Evolutionary conservation across 805 yeast species (phyloP).

Genomic region (Ogataea pini): DNA sequence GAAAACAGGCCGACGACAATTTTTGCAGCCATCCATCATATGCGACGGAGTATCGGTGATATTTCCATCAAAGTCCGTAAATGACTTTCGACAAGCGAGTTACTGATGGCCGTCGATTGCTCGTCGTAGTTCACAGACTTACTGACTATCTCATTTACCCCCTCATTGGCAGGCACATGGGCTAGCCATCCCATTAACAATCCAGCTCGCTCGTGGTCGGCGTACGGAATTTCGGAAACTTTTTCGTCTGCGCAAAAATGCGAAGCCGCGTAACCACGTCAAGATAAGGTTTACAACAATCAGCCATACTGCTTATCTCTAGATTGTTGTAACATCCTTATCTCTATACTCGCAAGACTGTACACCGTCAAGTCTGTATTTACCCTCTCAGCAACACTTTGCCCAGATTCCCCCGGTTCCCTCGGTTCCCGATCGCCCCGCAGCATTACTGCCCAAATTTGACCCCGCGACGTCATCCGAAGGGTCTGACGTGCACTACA

Average conservation of each 20-base stretch:
- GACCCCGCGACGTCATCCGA: background rate
- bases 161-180: no score
- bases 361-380: background rate
- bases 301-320: background rate
- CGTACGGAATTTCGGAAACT: background rate
- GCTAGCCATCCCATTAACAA: no score
- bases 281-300: background rate
- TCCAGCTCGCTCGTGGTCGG: no score
- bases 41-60: background rate
- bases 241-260: background rate
- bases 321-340: background rate
- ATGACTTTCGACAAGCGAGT: no score
- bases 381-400: background rate
- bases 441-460: background rate
- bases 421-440: background rate
- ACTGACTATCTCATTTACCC: no score
- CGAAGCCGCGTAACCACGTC: background rate
- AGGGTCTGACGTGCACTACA: conserved; percentile 1
- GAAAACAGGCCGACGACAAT: no score
- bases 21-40: background rate
- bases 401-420: no score
- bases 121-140: no score
- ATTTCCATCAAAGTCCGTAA: no score
- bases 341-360: background rate
- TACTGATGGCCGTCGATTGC: no score